These are phyloP conservation scores for Aureobasidium sp. DNA, from an alignment of 2,329 filamentous ascomycete genomes.

Conservation along the genomic window DNA sequence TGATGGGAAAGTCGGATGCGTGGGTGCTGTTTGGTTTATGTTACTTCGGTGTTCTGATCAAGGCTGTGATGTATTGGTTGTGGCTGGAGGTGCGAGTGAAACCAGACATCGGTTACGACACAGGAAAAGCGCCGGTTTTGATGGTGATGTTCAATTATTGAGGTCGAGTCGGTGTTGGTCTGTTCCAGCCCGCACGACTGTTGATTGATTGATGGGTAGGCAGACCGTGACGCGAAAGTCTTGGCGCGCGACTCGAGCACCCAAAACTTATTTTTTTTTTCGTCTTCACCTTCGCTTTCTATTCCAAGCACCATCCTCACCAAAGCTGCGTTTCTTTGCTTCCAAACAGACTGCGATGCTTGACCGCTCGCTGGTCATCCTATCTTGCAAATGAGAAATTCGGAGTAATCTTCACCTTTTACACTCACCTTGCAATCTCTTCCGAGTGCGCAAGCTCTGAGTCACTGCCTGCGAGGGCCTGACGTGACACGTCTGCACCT, in stretches of 20 bases:
- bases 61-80: slow-evolving; percentile 12
- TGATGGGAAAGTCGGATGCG: too few relatives aligned
- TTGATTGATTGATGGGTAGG: too few relatives aligned
- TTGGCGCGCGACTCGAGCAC: too few relatives aligned
- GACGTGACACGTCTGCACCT: slow-evolving; percentile 76
- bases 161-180: background rate
- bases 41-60: background rate
- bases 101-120: background rate
- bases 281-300: slow-evolving; percentile 36
- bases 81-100: background rate
- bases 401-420: slow-evolving; percentile 84
- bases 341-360: slow-evolving; percentile 54
- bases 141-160: background rate
- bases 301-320: slow-evolving; percentile 70
- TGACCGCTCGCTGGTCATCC: slow-evolving; percentile 24
- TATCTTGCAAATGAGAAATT: slow-evolving; percentile 86
- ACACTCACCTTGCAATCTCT: slow-evolving; percentile 31
- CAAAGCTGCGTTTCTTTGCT: slow-evolving; percentile 96
- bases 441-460: slow-evolving; percentile 29
- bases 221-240: too few relatives aligned
- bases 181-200: slow-evolving; percentile 6
- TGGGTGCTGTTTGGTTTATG: background rate
- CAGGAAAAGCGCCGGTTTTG: background rate
- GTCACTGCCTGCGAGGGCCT: slow-evolving; percentile 76
- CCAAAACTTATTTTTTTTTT: too few relatives aligned